Conservation (phyloP, 345 rosid species). For the Zanthoxylum bungeanum region DNA sequence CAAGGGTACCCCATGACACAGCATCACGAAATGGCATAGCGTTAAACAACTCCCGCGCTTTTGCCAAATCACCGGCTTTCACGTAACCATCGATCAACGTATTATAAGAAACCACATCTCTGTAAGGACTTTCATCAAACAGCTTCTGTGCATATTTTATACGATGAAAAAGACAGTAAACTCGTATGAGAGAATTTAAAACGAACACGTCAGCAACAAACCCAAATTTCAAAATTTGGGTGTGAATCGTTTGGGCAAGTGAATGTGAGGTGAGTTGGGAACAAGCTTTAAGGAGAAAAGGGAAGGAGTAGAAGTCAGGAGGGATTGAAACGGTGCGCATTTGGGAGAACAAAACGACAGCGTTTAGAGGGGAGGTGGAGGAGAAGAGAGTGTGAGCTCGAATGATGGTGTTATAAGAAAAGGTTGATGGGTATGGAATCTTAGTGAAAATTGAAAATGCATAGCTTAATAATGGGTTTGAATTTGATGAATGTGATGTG, state of each 20-base stretch:
- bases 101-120: constrained; percentile 61
- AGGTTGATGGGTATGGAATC: constrained; percentile 51
- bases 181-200: constrained; percentile 44
- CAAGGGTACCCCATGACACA: constrained; percentile 67
- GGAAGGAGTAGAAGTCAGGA: constrained; percentile 62
- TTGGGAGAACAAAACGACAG: constrained; percentile 46
- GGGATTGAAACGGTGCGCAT: constrained; percentile 54
- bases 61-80: constrained; percentile 43
- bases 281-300: constrained; percentile 64
- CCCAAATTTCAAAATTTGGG: constrained; percentile 49
- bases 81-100: constrained; percentile 58
- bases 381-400: constrained; percentile 50
- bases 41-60: constrained; percentile 51
- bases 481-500: constrained; percentile 6
- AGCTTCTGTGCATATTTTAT: constrained; percentile 30
- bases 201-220: constrained; percentile 49
- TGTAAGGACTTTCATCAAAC: constrained; percentile 50
- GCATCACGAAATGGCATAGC: constrained; percentile 56
- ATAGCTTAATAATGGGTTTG: constrained; percentile 28
- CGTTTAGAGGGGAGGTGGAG: constrained; percentile 44
- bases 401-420: constrained; percentile 51
- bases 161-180: constrained; percentile 20
- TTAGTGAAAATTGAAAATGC: constrained; percentile 38
- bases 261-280: constrained; percentile 32
- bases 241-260: constrained; percentile 41